phyloP scores from a whole-genome alignment of 2,329 filamentous ascomycete species.

The Ceratocystis papillata region DNA sequence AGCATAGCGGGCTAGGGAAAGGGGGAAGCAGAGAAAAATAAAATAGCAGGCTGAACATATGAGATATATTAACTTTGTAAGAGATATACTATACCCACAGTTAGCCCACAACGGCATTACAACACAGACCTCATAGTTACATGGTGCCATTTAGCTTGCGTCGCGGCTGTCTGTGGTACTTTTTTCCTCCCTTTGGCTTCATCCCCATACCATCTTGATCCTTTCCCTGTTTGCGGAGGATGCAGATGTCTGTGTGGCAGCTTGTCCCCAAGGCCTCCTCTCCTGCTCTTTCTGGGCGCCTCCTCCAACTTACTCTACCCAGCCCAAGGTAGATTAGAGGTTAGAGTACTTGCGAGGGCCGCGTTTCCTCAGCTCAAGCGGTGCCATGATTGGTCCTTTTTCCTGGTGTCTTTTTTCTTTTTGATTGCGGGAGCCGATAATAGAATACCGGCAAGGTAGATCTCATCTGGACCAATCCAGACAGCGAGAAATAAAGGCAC shows the following conservation, averaged over 20 bases:
- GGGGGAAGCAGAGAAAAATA: not conserved
- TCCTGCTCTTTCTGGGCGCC: no score
- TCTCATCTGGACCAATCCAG: no score
- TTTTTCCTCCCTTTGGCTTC: not conserved
- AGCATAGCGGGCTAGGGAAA: not conserved
- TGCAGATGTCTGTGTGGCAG: not conserved
- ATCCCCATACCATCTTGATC: not conserved
- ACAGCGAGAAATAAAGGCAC: not conserved
- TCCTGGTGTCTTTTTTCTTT: no score
- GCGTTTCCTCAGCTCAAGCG: not conserved
- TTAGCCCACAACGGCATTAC: not conserved
- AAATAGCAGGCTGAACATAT: not conserved
- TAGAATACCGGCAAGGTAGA: no score
- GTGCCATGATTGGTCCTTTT: no score
- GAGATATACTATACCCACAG: not conserved
- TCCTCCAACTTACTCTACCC: not conserved
- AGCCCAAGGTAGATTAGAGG: not conserved
- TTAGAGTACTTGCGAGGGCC: not conserved
- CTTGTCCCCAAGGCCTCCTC: not conserved
- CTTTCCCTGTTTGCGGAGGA: not conserved
- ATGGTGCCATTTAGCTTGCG: not conserved
- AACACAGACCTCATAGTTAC: not conserved
- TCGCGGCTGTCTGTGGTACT: conserved; percentile 4
- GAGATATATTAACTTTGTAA: not conserved
- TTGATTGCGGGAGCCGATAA: no score